Evolutionary conservation across 2,329 filamentous ascomycete species (phyloP).

Genomic region (Cladosporium sp.): DNA sequence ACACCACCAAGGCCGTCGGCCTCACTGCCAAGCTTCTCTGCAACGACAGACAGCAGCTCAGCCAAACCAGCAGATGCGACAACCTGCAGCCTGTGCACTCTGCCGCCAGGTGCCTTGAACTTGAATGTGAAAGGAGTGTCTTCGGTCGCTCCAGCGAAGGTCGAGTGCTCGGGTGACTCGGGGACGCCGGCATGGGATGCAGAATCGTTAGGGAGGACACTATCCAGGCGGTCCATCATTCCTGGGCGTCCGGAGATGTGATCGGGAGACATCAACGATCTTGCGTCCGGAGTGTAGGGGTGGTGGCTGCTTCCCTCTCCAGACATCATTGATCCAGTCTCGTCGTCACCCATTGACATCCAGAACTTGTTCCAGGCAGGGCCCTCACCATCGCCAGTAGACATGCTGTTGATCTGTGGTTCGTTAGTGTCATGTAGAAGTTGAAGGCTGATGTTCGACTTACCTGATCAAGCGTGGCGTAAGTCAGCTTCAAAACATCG

Average conservation of each 20-base stretch:
- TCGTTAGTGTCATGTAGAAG: background rate
- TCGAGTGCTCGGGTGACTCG: constrained; percentile 73
- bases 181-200: constrained; percentile 81
- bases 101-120: constrained; percentile 95
- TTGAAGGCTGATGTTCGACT: constrained; percentile 22
- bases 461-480: constrained; percentile 95
- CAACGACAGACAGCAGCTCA: constrained; percentile 75
- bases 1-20: constrained; percentile 80
- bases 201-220: constrained; percentile 88
- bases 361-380: constrained; percentile 99
- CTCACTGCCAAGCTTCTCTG: constrained; percentile 81
- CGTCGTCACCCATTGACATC: constrained; percentile 90
- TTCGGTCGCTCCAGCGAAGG: constrained; percentile 60
- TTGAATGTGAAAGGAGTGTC: constrained; percentile 94
- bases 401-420: constrained; percentile 80
- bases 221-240: constrained; percentile 70
- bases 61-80: constrained; percentile 76
- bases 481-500: constrained; percentile 96
- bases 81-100: constrained; percentile 89
- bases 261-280: constrained; percentile 83
- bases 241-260: constrained; percentile 55
- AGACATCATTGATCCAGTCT: constrained; percentile 94
- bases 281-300: constrained; percentile 66
- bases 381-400: constrained; percentile 82
- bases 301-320: constrained; percentile 78